These are phyloP conservation scores for Galerina marginata DNA, from an alignment of 768 basidiomycete genomes.

Conservation along the genomic window DNA sequence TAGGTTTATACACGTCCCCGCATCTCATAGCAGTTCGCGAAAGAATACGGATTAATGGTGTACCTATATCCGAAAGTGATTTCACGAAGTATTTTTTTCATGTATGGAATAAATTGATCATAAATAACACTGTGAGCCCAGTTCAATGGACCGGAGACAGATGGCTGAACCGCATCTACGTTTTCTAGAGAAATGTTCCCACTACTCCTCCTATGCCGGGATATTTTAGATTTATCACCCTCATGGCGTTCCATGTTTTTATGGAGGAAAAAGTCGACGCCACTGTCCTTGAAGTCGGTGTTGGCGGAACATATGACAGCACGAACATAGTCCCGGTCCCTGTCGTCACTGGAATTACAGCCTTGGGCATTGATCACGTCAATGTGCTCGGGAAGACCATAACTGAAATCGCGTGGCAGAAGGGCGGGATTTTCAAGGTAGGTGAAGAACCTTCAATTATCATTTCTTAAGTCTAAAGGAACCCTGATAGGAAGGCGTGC, in stretches of 20 bases:
- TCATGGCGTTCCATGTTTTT: constrained; percentile 92
- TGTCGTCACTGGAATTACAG: constrained; percentile 86
- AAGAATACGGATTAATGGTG: constrained; percentile 91
- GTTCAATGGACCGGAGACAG: background rate
- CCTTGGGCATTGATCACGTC: constrained; percentile 93
- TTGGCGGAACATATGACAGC: constrained; percentile 93
- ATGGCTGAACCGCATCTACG: background rate
- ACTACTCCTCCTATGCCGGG: constrained; percentile 77
- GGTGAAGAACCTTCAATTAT: constrained; percentile 9
- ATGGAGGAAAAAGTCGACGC: constrained; percentile 83
- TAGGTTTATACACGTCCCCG: constrained; percentile 95
- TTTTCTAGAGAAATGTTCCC: constrained; percentile 48
- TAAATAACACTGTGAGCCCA: constrained; percentile 59
- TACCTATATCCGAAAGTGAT: constrained; percentile 83
- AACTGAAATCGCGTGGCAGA: constrained; percentile 90
- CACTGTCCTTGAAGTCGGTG: constrained; percentile 94
- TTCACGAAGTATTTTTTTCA: constrained; percentile 96
- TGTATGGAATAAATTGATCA: constrained; percentile 86
- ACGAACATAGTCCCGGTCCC: constrained; percentile 95
- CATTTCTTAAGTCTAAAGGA: constrained; percentile 7
- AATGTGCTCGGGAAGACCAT: constrained; percentile 87
- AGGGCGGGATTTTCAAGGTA: constrained; percentile 96
- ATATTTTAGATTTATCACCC: constrained; percentile 93
- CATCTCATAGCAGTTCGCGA: constrained; percentile 96
- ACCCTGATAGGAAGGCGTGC: constrained; percentile 67